Evolutionary conservation across 2,329 filamentous ascomycete genomes (phyloP).

Genomic region (Colletotrichum sp.): DNA sequence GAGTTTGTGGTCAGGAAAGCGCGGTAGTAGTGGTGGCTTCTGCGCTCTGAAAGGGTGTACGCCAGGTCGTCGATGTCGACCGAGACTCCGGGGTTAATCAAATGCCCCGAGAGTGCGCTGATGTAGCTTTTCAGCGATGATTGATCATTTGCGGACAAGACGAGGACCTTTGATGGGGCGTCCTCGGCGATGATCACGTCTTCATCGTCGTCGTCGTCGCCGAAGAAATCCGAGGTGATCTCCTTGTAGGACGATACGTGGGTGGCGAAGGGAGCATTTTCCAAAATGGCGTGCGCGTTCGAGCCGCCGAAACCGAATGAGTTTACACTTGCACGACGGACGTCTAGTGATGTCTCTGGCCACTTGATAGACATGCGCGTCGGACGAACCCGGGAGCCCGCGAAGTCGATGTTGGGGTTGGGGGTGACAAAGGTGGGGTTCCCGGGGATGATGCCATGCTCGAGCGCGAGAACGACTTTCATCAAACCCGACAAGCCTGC

Average conservation of each 20-base stretch:
- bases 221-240: background rate
- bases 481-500: conserved; percentile 33
- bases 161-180: background rate
- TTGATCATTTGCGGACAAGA: background rate
- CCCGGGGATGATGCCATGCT: conserved; percentile 30
- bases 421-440: conserved; percentile 23
- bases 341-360: background rate
- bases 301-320: conserved; percentile 40
- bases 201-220: background rate
- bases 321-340: conserved; percentile 33
- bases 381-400: background rate
- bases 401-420: conserved; percentile 31
- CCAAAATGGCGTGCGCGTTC: conserved; percentile 34
- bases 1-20: conserved; percentile 29
- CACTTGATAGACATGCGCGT: background rate
- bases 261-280: background rate
- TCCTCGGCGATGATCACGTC: background rate
- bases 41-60: conserved; percentile 31
- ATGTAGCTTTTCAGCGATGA: background rate
- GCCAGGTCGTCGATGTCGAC: conserved; percentile 28
- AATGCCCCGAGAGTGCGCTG: background rate
- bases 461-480: conserved; percentile 32
- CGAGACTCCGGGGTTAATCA: conserved; percentile 27
- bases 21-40: conserved; percentile 24
- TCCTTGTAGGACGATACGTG: background rate